These are phyloP conservation scores for Tulasnella sp. DNA, from an alignment of 768 basidiomycete genomes.

Conservation along the genomic window DNA sequence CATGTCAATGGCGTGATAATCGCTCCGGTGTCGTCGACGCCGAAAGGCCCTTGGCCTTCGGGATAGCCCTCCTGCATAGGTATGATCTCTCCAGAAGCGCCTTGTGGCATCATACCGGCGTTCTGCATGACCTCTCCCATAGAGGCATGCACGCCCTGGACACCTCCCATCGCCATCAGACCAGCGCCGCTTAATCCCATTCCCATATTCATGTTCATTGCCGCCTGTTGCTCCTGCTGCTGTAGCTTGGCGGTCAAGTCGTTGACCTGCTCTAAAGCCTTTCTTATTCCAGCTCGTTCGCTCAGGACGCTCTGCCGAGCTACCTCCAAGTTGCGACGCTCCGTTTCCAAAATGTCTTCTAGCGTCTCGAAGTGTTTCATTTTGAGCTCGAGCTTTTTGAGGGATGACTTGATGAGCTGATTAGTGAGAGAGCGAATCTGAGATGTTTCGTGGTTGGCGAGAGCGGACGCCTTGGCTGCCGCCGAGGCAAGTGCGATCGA, in stretches of 20 bases:
- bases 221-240: neutral
- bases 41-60: constrained; percentile 4
- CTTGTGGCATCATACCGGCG: neutral
- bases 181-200: neutral
- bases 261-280: constrained; percentile 43
- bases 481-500: constrained; percentile 81
- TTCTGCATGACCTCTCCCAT: constrained; percentile 5
- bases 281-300: constrained; percentile 63
- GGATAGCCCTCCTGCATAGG: neutral
- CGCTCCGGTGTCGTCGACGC: neutral
- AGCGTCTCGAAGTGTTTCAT: constrained; percentile 90
- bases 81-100: neutral
- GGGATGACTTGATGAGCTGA: constrained; percentile 65
- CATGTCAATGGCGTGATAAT: constrained; percentile 5
- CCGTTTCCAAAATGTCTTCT: constrained; percentile 84
- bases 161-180: neutral
- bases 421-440: constrained; percentile 71
- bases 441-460: constrained; percentile 73
- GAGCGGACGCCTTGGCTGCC: constrained; percentile 64
- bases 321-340: constrained; percentile 74
- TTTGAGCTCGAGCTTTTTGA: constrained; percentile 81
- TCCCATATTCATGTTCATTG: neutral
- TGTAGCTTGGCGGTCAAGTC: constrained; percentile 3
- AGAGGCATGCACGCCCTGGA: neutral
- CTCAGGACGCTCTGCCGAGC: constrained; percentile 66